Evolutionary conservation across 768 basidiomycete species (phyloP), one percentile per base, ranked within the genome.

Genomic region (Termitomyces heimii): DNA sequence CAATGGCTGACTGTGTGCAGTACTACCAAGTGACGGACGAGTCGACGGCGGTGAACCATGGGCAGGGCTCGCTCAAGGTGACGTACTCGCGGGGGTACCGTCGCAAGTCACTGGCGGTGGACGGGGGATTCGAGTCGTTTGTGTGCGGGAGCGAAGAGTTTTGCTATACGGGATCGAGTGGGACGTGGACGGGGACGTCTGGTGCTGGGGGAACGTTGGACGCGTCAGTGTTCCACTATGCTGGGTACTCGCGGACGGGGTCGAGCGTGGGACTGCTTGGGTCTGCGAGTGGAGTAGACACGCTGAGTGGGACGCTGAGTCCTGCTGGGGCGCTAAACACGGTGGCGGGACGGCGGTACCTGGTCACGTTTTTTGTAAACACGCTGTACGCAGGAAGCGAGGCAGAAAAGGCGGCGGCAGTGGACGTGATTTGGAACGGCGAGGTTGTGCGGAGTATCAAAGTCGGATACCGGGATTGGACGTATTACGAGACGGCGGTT

Each of bases 1-100:
- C n/a, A n/a, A n/a, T 7, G 3, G 39, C 39, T 40, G n/a, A 40
- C 39, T 0, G 4, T 14, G 14, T 2, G 16, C 22, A 81, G 79
- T 81, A 80, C 68, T 78, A 69, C 64, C 65, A 76, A 56, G 64
- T 70, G 22, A 66, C 79, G 0, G 76, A 79, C 60, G 70, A 59
- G 24, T 75, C 75, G 43, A 75, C 76, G 5, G 79, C 79, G 6
- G 70, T 74, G 62, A 80, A 81, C 65, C 69, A 65, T 47, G 79
- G 77, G 26, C 78, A 78, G 56, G 77, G 77, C 39, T 62, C 71
- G 54, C 74, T 81, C 55, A 62, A 70, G 54, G 76, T 81, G 26
- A 78, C 77, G 10, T 72, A 69, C 64, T 79, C 78, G 1, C 75
- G 78, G 29, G 79, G 79, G 5, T 81, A 79, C 66, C 63, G 59